phyloP scores from a whole-genome alignment of 345 rosid genomes.

The Syzygium grande region DNA sequence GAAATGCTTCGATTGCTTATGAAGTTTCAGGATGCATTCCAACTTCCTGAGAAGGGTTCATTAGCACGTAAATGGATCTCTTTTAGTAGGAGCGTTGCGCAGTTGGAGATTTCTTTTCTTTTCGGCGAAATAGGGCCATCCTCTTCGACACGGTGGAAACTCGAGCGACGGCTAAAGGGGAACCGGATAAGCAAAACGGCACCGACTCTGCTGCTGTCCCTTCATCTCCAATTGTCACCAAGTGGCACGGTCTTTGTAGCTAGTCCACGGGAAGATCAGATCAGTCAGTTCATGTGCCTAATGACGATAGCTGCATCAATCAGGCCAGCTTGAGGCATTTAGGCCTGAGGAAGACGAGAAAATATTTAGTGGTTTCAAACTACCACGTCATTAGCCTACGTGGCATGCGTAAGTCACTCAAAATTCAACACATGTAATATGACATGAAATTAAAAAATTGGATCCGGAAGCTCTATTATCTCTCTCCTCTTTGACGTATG shows the following conservation, averaged over 20 bases:
- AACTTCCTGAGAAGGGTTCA: neutral
- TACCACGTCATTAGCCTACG: accelerated
- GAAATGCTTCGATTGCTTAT: neutral
- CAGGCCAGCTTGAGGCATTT: neutral
- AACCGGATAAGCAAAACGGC: neutral
- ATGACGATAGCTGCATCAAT: neutral
- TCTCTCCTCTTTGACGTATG: no score
- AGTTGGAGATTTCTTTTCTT: neutral
- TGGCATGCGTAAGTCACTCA: no score
- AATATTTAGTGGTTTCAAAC: no score
- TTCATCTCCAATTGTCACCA: neutral
- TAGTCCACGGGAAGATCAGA: neutral
- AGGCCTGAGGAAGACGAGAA: neutral
- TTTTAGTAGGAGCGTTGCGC: neutral
- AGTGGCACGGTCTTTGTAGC: neutral
- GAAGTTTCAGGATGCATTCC: neutral
- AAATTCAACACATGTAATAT: no score
- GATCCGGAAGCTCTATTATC: no score
- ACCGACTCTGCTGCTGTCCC: neutral
- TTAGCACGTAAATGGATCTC: neutral
- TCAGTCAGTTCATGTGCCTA: neutral
- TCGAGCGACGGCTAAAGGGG: neutral
- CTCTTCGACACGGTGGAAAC: neutral
- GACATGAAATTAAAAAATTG: no score
- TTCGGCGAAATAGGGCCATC: neutral